Percentiles rank a stretch among this genome's conserved stretches.
These are phyloP conservation scores for Euphorbia pulcherrima DNA, from an alignment of 345 rosid species.

Conservation along the genomic window DNA sequence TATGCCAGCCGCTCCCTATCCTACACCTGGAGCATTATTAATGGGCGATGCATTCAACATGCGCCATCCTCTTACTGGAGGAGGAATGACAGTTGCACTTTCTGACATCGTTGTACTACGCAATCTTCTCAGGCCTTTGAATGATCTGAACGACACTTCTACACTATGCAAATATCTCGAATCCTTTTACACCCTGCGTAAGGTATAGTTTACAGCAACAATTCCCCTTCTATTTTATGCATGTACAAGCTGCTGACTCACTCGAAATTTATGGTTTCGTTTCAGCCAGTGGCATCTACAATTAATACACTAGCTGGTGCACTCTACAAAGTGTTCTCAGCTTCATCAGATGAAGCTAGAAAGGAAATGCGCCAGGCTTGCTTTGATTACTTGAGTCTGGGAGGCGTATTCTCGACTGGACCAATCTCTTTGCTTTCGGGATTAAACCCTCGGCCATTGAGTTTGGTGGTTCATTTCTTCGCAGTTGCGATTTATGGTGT, in stretches of 20 bases:
- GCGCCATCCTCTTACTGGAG: slow-evolving; percentile 36
- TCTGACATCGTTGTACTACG: slow-evolving; percentile 33
- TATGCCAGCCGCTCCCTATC: slow-evolving; percentile 33
- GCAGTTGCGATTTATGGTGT: slow-evolving; percentile 29
- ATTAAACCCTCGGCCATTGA: slow-evolving; percentile 30
- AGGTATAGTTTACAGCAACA: slow-evolving; percentile 10
- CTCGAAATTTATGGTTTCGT: not conserved
- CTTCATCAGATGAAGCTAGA: slow-evolving; percentile 34
- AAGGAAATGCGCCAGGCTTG: slow-evolving; percentile 33
- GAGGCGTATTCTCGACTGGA: slow-evolving; percentile 26
- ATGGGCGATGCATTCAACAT: slow-evolving; percentile 36
- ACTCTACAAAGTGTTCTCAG: slow-evolving; percentile 28
- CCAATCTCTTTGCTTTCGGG: slow-evolving; percentile 30
- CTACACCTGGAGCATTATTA: slow-evolving; percentile 30
- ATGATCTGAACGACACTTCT: slow-evolving; percentile 21
- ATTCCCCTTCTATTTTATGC: not conserved
- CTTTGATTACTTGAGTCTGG: slow-evolving; percentile 31
- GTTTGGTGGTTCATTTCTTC: slow-evolving; percentile 31
- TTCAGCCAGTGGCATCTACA: slow-evolving; percentile 33
- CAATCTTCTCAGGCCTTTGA: slow-evolving; percentile 26
- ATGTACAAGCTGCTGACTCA: not conserved
- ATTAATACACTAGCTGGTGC: slow-evolving; percentile 33
- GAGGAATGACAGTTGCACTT: slow-evolving; percentile 34
- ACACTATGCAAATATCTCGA: slow-evolving; percentile 28
- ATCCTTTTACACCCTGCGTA: slow-evolving; percentile 33